Evolutionary conservation across 768 basidiomycete species (phyloP).

Genomic region (Kwoniella heveanensis): DNA sequence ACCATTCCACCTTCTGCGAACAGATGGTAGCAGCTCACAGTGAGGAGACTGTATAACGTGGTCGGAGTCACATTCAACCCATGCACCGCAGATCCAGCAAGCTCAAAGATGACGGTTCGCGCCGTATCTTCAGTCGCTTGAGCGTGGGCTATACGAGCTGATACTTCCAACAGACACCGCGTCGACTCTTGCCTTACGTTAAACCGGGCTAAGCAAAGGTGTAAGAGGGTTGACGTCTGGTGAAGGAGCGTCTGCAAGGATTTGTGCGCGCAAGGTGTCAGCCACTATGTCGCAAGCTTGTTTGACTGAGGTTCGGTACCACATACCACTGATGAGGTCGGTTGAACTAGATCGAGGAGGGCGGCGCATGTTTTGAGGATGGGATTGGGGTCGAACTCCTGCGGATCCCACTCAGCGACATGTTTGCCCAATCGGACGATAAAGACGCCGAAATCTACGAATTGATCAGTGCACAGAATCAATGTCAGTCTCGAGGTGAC

Average conservation of each 20-base stretch:
- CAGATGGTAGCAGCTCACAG: too few relatives aligned
- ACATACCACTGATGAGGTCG: slow-evolving; percentile 9
- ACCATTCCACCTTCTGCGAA: too few relatives aligned
- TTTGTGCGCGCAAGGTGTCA: too few relatives aligned
- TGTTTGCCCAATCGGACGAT: slow-evolving; percentile 36
- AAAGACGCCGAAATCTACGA: slow-evolving; percentile 33
- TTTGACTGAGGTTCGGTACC: too few relatives aligned
- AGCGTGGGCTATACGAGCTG: slow-evolving; percentile 10
- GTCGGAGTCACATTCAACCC: slow-evolving; percentile 26
- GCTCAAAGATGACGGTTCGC: slow-evolving; percentile 30
- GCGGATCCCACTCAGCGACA: slow-evolving; percentile 38
- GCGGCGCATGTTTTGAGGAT: slow-evolving; percentile 21
- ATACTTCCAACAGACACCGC: slow-evolving; percentile 11
- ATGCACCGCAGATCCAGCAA: slow-evolving; percentile 23
- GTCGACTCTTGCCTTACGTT: slow-evolving; percentile 21
- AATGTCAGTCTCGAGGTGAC: too few relatives aligned
- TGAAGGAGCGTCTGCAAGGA: slow-evolving; percentile 32
- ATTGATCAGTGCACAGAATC: too few relatives aligned
- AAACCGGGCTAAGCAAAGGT: slow-evolving; percentile 33
- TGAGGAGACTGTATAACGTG: slow-evolving; percentile 30
- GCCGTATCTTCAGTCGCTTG: slow-evolving; percentile 30
- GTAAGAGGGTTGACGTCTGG: slow-evolving; percentile 40
- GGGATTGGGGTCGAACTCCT: slow-evolving; percentile 36
- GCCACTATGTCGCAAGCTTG: too few relatives aligned
- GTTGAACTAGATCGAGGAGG: slow-evolving; percentile 15